Percentiles rank a stretch among this genome's conserved stretches.
These are phyloP conservation scores for Cavenderia fasciculata DNA, from an alignment of 78 protist genomes.

Conservation along the genomic window DNA sequence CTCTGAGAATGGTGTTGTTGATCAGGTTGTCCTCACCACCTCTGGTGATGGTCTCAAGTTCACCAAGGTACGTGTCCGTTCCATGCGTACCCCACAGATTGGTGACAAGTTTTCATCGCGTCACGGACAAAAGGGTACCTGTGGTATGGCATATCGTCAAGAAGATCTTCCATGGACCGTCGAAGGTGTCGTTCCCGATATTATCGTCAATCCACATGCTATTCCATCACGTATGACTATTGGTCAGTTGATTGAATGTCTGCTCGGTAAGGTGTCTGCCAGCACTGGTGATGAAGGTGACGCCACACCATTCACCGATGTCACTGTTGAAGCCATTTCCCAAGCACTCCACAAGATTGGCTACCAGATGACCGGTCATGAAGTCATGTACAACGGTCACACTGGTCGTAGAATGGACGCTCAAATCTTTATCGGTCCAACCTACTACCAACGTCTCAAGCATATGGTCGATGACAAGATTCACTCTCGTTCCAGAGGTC, in stretches of 20 bases:
- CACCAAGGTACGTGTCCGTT: constrained; percentile 95
- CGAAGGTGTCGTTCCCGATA: constrained; percentile 99
- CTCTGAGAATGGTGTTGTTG: constrained; percentile 95
- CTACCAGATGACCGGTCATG: constrained; percentile 95
- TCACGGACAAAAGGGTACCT: constrained; percentile 99
- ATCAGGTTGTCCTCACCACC: constrained; percentile 88
- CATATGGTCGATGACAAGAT: constrained; percentile 99
- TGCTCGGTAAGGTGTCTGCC: constrained; percentile 94
- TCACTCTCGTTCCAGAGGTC: constrained; percentile 99
- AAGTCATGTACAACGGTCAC: constrained; percentile 98
- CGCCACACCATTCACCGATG: constrained; percentile 98
- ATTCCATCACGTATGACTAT: constrained; percentile 99
- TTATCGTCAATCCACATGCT: constrained; percentile 99
- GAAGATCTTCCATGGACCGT: constrained; percentile 99
- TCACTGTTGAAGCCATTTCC: constrained; percentile 90
- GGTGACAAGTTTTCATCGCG: constrained; percentile 99
- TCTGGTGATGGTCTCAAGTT: constrained; percentile 91
- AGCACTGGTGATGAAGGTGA: constrained; percentile 72
- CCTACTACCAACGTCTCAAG: constrained; percentile 99
- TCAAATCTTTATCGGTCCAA: constrained; percentile 98
- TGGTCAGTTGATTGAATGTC: constrained; percentile 99
- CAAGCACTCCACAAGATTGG: constrained; percentile 87
- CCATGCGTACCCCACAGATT: constrained; percentile 97
- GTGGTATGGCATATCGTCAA: constrained; percentile 97
- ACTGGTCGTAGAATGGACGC: constrained; percentile 96